Conservation (phyloP, 345 rosid species). For the Eucalyptus marginata region DNA sequence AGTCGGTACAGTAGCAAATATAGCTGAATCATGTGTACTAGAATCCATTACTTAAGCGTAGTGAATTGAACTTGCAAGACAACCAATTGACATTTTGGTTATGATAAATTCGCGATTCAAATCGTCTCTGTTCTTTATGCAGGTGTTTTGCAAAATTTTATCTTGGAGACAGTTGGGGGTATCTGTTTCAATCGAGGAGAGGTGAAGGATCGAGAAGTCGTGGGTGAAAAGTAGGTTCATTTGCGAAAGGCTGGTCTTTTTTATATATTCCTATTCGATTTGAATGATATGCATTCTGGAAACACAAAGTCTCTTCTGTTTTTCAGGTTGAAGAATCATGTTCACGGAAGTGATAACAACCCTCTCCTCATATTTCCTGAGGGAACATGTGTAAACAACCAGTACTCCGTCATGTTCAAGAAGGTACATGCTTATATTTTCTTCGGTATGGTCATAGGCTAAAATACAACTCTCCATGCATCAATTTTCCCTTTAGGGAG, state of each 20-base stretch:
- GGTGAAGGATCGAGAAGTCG: slow-evolving; percentile 92
- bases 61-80: neutral
- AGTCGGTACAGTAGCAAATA: neutral
- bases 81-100: neutral
- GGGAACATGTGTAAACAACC: slow-evolving; percentile 94
- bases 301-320: neutral
- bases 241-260: neutral
- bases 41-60: neutral
- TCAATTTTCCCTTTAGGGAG: neutral
- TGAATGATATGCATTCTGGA: neutral
- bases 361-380: slow-evolving; percentile 99
- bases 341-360: slow-evolving; percentile 72
- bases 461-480: neutral
- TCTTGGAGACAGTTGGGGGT: slow-evolving; percentile 89
- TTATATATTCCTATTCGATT: neutral
- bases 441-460: neutral
- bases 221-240: slow-evolving; percentile 66
- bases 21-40: neutral
- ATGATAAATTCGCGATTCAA: neutral
- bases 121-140: neutral
- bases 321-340: slow-evolving; percentile 85
- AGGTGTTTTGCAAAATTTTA: slow-evolving; percentile 90
- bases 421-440: slow-evolving; percentile 33
- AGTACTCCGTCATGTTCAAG: slow-evolving; percentile 95
- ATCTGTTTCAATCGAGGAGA: slow-evolving; percentile 96